Evolutionary conservation across 2,329 filamentous ascomycete species (phyloP).

Genomic region (Tolypocladium endophyticum): DNA sequence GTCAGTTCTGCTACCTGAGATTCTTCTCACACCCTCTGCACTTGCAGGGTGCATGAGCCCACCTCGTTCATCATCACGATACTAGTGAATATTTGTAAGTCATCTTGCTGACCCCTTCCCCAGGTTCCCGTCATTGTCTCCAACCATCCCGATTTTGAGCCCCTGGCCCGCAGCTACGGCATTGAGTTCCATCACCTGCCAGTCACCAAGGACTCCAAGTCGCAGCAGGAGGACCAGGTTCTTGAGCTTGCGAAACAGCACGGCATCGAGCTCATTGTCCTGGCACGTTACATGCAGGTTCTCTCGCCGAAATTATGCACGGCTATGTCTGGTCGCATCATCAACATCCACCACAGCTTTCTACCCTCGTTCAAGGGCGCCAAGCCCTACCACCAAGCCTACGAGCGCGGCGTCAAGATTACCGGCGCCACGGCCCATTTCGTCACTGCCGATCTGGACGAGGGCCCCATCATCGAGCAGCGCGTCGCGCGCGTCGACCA

Average conservation of each 20-base stretch:
- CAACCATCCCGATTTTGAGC: conserved; percentile 66
- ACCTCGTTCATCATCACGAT: not conserved
- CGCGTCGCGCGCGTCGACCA: conserved; percentile 68
- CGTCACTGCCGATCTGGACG: conserved; percentile 74
- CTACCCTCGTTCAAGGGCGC: conserved; percentile 81
- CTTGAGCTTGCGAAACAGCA: conserved; percentile 60
- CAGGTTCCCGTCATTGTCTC: conserved; percentile 65
- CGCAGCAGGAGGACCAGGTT: conserved; percentile 60
- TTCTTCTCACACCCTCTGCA: not conserved
- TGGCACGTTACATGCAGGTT: conserved; percentile 84
- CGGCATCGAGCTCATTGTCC: conserved; percentile 65
- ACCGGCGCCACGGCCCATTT: conserved; percentile 81
- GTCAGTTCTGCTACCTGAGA: conserved; percentile 4
- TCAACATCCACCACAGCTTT: conserved; percentile 89
- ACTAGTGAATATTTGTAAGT: not conserved
- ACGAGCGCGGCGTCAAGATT: conserved; percentile 79
- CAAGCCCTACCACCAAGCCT: conserved; percentile 81
- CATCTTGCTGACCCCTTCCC: not conserved
- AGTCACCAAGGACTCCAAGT: conserved; percentile 68
- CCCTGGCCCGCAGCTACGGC: conserved; percentile 61
- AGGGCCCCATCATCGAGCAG: conserved; percentile 85
- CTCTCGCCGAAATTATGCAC: conserved; percentile 63
- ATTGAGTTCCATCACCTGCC: conserved; percentile 75
- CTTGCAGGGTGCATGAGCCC: not conserved
- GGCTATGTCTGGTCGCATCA: conserved; percentile 76